Percentiles rank a stretch among this genome's conserved stretches.
phyloP scores from a whole-genome alignment of 2,329 filamentous ascomycete species.

The Epichloe coenophiala region DNA sequence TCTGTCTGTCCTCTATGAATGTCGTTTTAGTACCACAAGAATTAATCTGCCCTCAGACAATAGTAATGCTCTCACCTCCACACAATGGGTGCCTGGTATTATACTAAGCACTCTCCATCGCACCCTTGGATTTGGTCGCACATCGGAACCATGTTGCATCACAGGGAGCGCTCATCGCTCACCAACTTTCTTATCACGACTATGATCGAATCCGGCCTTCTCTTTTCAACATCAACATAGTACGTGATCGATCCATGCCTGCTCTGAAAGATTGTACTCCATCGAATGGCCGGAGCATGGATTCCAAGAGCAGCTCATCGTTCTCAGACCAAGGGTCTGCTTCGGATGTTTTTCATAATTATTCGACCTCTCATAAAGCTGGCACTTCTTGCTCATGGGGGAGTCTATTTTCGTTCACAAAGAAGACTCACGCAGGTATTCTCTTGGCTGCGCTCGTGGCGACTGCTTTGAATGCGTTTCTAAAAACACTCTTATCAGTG shows the following conservation, averaged over 20 bases:
- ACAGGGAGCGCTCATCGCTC: no score
- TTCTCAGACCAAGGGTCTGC: not conserved
- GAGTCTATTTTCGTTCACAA: slow-evolving; percentile 60
- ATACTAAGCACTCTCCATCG: not conserved
- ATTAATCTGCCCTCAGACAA: not conserved
- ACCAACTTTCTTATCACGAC: not conserved
- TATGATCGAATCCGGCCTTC: not conserved
- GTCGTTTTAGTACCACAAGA: not conserved
- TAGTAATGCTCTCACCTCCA: not conserved
- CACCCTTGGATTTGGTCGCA: not conserved
- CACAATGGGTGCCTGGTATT: not conserved
- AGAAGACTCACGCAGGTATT: slow-evolving; percentile 40
- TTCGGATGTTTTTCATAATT: not conserved
- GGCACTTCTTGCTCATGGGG: slow-evolving; percentile 16
- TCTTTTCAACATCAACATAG: not conserved
- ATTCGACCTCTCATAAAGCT: not conserved
- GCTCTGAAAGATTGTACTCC: not conserved
- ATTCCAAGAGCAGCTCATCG: not conserved
- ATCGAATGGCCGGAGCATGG: not conserved
- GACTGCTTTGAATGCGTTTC: slow-evolving; percentile 45
- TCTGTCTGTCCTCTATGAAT: not conserved
- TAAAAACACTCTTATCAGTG: slow-evolving; percentile 53
- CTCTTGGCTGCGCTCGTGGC: slow-evolving; percentile 41
- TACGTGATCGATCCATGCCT: not conserved
- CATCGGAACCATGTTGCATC: not conserved